A percentile compares a stretch with the other conserved stretches of the same genome.
These are phyloP conservation scores for Paramecium biaurelia DNA, from an alignment of 73 alveolate species.

Conservation along the genomic window DNA sequence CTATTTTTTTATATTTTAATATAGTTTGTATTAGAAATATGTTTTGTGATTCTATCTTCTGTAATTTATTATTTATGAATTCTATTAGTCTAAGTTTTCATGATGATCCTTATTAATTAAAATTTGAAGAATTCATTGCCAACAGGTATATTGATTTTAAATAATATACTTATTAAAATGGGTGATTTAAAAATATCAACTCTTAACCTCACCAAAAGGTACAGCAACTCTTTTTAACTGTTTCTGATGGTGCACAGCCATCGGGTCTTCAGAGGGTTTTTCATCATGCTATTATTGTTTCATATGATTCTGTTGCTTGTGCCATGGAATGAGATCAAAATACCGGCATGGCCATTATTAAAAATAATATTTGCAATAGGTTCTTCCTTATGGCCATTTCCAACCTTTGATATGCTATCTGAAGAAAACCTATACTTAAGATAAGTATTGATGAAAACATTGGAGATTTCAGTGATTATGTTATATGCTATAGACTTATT, in stretches of 20 bases:
- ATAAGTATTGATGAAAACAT: slow-evolving; percentile 39
- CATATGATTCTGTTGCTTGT: slow-evolving; percentile 15
- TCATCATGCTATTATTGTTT: neutral
- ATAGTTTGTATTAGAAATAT: neutral
- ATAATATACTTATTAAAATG: neutral
- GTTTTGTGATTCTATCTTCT: neutral
- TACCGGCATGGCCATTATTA: slow-evolving; percentile 35
- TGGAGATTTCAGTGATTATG: slow-evolving; percentile 58
- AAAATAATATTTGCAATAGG: slow-evolving; percentile 41
- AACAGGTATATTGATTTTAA: neutral
- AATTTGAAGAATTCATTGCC: neutral
- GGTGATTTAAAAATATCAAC: neutral
- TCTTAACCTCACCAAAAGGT: neutral
- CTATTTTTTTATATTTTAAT: neutral
- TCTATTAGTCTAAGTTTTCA: neutral
- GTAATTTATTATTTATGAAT: neutral
- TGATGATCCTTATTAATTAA: neutral
- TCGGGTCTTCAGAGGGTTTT: slow-evolving; percentile 52
- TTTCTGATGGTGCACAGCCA: slow-evolving; percentile 23
- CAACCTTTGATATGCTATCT: slow-evolving; percentile 47
- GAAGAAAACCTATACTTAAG: slow-evolving; percentile 54
- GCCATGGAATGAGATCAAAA: slow-evolving; percentile 10
- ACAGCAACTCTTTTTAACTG: neutral
- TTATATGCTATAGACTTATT: slow-evolving; percentile 54
- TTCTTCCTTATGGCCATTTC: slow-evolving; percentile 60